Base-by-base conservation (phyloP, 495 filamentous ascomycete species). In the Aspergillus sclerotioniger region DNA sequence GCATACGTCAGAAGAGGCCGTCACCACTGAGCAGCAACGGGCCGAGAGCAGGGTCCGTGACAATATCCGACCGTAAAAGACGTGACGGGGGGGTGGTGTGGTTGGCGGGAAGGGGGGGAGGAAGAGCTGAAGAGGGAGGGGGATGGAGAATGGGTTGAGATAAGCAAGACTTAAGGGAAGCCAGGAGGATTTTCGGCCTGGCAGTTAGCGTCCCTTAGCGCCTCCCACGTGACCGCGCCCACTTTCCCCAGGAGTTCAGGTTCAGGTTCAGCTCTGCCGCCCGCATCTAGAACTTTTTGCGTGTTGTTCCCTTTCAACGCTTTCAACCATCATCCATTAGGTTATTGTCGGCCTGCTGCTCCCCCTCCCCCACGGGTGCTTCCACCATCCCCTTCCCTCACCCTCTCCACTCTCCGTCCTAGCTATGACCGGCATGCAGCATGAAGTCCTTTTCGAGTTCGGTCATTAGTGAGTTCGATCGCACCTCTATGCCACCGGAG, bases 381-480 rank as follows among this genome's bases (percentile, higher is more conserved):
- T 47, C 54, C 49, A 48, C n/a, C n/a, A n/a, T n/a, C n/a, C n/a
- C n/a, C n/a, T n/a, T n/a, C n/a, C n/a, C n/a, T n/a, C n/a, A n/a
- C 31, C 51, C 50, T 43, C 46, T 47, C 44, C 44, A n/a, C 21
- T 21, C 12, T 49, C 8, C n/a, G n/a, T n/a, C 17, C 46, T 16
- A 63, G 67, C 62, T 47, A 70, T 69, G 62, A 54, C 47, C 53
- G 48, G 62, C 67, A 62, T 53, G 43, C 53, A 51, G 50, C 54
- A 83, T 84, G 78, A 77, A 79, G 58, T 70, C 79, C 20, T 79
- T 85, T 35, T 82, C 79, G 46, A 84, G 80, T 64, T 84, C 83
- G 58, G 76, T 74, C 19, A 82, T 85, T 57, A 85, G 82, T 84
- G 66, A 61, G 80, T 71, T 13, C 13, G 35, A 33, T 58, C 32